phyloP scores from a whole-genome alignment of 2,329 filamentous ascomycete species.

The Penicillium sclerotigenum region DNA sequence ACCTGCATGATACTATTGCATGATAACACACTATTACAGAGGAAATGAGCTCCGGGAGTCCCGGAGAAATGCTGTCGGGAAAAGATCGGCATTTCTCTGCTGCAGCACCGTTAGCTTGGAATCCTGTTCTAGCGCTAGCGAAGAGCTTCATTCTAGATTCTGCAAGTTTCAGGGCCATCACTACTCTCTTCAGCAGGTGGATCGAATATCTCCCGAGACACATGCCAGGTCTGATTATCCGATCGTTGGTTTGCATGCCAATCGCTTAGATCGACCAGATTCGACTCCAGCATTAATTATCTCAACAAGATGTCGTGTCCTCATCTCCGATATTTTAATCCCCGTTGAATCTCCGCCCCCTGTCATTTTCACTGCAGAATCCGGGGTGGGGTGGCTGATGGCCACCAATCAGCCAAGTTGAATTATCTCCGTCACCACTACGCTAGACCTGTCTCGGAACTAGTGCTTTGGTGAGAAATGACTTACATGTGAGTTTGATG shows the following conservation, averaged over 20 bases:
- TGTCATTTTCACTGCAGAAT: conserved; percentile 8
- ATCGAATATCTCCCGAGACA: conserved; percentile 4
- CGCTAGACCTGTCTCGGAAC: neutral
- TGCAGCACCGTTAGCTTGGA: neutral
- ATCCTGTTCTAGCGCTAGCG: neutral
- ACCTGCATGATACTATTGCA: neutral
- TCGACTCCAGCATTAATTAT: neutral
- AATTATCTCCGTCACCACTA: neutral
- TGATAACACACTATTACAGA: neutral
- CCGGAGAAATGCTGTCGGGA: conserved; percentile 1
- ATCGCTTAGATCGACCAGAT: neutral
- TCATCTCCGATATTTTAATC: neutral
- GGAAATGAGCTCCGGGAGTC: neutral
- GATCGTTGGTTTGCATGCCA: neutral
- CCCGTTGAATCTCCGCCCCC: conserved; percentile 22
- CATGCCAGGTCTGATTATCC: neutral
- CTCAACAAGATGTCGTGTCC: neutral
- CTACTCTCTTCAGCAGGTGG: neutral
- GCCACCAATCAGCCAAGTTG: conserved; percentile 12
- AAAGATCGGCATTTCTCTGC: conserved; percentile 5
- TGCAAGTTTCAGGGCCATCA: neutral
- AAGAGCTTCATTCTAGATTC: neutral
- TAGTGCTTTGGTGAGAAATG: conserved; percentile 5
- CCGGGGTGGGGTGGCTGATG: neutral
- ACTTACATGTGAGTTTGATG: conserved; percentile 4